Conservation (phyloP, 345 rosid genomes). For the Pugionium dolabratum region DNA sequence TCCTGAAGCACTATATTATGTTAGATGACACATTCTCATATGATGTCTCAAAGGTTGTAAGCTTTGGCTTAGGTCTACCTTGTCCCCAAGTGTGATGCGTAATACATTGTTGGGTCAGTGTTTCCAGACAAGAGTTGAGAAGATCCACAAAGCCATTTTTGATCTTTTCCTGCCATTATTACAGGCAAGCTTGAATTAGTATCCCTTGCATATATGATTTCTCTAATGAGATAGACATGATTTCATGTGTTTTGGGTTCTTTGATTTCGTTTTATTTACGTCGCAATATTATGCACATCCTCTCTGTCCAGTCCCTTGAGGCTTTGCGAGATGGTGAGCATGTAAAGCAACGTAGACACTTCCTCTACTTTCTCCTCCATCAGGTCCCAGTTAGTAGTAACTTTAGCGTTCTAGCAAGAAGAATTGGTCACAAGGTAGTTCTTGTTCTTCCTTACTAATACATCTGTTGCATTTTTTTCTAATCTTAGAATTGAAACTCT, state of each 20-base stretch:
- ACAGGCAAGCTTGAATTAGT: constrained; percentile 61
- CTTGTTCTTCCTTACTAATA: constrained; percentile 30
- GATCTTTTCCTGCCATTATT: constrained; percentile 90
- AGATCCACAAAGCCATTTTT: constrained; percentile 93
- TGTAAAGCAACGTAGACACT: constrained; percentile 85
- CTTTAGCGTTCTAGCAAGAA: constrained; percentile 78
- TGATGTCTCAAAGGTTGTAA: constrained; percentile 70
- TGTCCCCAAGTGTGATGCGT: constrained; percentile 96
- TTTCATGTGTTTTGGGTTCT: constrained; percentile 15
- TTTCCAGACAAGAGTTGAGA: constrained; percentile 90
- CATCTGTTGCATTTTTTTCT: constrained; percentile 13
- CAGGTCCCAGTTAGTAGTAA: constrained; percentile 95
- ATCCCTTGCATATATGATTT: constrained; percentile 17
- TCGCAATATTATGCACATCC: constrained; percentile 21
- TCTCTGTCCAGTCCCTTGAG: constrained; percentile 75
- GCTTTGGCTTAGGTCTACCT: constrained; percentile 93
- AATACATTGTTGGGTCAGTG: constrained; percentile 95
- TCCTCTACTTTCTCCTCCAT: constrained; percentile 92
- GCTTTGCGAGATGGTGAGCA: constrained; percentile 98
- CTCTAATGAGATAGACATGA: constrained; percentile 20
- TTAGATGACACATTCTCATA: constrained; percentile 33
- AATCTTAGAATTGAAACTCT: constrained; percentile 19
- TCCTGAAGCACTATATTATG: constrained; percentile 27
- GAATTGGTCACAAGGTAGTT: constrained; percentile 86
- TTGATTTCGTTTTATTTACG: constrained; percentile 7